phyloP scores from a whole-genome alignment of 495 filamentous ascomycete genomes.

The Beverwykella pulmonaria region DNA sequence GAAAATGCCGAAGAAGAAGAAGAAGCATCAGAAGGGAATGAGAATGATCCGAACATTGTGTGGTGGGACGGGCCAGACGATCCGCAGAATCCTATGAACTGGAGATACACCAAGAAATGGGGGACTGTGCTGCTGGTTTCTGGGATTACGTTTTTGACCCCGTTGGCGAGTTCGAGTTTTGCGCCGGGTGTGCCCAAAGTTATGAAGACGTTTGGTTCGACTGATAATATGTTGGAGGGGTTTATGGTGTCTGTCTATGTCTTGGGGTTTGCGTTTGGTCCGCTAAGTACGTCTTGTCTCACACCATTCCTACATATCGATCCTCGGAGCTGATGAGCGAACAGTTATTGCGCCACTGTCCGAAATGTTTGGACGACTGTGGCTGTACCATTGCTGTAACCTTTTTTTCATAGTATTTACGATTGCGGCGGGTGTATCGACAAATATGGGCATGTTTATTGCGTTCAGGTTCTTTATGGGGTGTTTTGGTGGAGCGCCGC shows the following conservation, averaged over 20 bases:
- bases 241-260: slow-evolving; percentile 53
- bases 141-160: slow-evolving; percentile 38
- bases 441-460: slow-evolving; percentile 50
- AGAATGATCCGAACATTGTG: slow-evolving; percentile 44
- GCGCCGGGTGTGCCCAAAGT: slow-evolving; percentile 39
- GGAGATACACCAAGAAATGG: slow-evolving; percentile 39
- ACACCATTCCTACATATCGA: background rate
- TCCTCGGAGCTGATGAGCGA: background rate
- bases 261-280: slow-evolving; percentile 43
- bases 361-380: slow-evolving; percentile 52
- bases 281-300: slow-evolving; percentile 28
- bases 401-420: slow-evolving; percentile 52
- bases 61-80: slow-evolving; percentile 44
- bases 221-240: slow-evolving; percentile 29
- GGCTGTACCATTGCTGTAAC: slow-evolving; percentile 51
- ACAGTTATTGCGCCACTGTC: slow-evolving; percentile 51
- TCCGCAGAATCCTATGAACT: slow-evolving; percentile 54
- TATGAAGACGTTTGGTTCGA: slow-evolving; percentile 38
- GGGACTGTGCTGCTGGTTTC: slow-evolving; percentile 32
- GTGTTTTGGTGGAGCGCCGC: slow-evolving; percentile 47
- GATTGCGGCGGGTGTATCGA: slow-evolving; percentile 52
- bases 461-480: slow-evolving; percentile 55
- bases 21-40: background rate
- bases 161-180: slow-evolving; percentile 37
- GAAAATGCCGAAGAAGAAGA: slow-evolving; percentile 8